Evolutionary conservation across 768 basidiomycete genomes (phyloP).

Genomic region (Leucocoprinus birnbaumii): DNA sequence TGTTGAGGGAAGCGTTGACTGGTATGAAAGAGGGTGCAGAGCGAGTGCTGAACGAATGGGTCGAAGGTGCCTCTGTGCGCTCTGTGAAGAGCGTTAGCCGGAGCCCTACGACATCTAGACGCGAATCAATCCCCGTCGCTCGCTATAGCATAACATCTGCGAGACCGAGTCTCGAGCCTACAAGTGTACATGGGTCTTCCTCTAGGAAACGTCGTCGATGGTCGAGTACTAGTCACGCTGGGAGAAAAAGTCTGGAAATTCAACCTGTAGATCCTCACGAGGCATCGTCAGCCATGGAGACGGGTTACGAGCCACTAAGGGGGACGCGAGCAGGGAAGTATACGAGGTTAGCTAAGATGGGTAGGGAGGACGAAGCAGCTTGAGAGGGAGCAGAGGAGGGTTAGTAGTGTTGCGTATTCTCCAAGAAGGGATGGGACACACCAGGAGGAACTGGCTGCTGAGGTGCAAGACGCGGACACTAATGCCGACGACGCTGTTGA

Average conservation of each 20-base stretch:
- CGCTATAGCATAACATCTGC: no score
- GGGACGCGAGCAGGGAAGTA: conserved; percentile 20
- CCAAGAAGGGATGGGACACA: conserved; percentile 3
- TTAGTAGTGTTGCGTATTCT: conserved; percentile 22
- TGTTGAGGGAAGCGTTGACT: conserved; percentile 34
- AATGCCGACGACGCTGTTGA: background rate
- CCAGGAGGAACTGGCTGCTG: conserved; percentile 11
- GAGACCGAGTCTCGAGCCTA: no score
- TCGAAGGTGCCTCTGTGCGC: background rate
- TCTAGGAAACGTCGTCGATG: background rate
- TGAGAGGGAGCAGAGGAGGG: conserved; percentile 29
- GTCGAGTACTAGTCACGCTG: background rate
- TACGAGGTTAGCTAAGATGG: conserved; percentile 29
- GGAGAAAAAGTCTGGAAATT: conserved; percentile 16
- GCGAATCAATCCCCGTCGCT: no score
- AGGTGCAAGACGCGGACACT: background rate
- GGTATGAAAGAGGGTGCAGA: conserved; percentile 37
- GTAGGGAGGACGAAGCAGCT: conserved; percentile 32
- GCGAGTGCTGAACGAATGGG: conserved; percentile 8
- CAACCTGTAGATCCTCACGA: conserved; percentile 13
- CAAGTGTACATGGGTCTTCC: background rate
- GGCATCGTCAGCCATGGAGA: background rate
- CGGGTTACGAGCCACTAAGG: conserved; percentile 24
- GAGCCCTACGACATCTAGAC: no score
- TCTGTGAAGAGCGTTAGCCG: background rate